A percentile compares a stretch with the other conserved stretches of the same genome.
phyloP scores from a whole-genome alignment of 2,329 filamentous ascomycete species.

The Penicillium sp. region DNA sequence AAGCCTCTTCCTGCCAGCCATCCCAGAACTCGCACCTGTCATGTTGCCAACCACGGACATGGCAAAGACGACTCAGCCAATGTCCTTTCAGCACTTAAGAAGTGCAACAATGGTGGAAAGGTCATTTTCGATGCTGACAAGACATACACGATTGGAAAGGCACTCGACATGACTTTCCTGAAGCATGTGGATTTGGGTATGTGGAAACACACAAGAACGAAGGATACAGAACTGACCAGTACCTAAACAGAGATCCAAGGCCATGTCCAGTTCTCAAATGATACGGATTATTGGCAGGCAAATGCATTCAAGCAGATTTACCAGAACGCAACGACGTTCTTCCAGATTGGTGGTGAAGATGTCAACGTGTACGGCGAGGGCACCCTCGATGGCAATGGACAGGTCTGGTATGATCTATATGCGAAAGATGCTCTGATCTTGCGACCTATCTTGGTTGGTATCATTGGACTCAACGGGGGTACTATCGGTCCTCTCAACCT shows the following conservation, averaged over 20 bases:
- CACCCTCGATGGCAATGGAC: constrained; percentile 64
- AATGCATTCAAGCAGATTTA: constrained; percentile 65
- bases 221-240: not conserved
- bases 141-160: constrained; percentile 64
- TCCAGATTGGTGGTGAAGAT: constrained; percentile 65
- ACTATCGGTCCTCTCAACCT: constrained; percentile 62
- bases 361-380: constrained; percentile 69
- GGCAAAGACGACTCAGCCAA: constrained; percentile 51
- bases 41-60: constrained; percentile 30
- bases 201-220: not conserved
- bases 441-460: constrained; percentile 60
- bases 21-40: constrained; percentile 29
- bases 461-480: constrained; percentile 59
- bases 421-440: constrained; percentile 58
- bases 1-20: constrained; percentile 29
- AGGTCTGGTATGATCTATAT: constrained; percentile 66
- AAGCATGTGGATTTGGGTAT: constrained; percentile 63
- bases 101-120: constrained; percentile 65
- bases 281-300: constrained; percentile 69
- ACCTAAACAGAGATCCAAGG: constrained; percentile 55
- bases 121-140: constrained; percentile 59
- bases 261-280: constrained; percentile 63
- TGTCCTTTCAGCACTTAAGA: constrained; percentile 57
- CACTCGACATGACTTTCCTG: constrained; percentile 66
- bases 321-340: constrained; percentile 69